A percentile compares a stretch with the other conserved stretches of the same genome.
Evolutionary conservation across 371 early-diverging fungal genomes (phyloP).

Genomic region (Mucor plumbeus): DNA sequence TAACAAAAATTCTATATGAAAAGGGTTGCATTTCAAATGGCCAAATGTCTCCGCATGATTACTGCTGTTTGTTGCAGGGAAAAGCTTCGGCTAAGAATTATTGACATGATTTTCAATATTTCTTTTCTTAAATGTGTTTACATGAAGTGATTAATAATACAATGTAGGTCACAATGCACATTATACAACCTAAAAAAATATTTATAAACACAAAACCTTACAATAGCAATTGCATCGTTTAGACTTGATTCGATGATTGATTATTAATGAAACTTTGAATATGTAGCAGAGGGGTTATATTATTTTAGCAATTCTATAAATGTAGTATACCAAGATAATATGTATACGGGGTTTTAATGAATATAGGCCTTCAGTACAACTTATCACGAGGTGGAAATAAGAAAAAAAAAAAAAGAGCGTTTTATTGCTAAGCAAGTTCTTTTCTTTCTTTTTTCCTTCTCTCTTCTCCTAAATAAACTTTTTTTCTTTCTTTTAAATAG

Average conservation of each 20-base stretch:
- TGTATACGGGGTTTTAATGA: conserved; percentile 5
- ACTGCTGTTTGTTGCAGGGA: not conserved
- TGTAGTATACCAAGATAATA: not conserved
- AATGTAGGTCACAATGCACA: not conserved
- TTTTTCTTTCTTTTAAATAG: not conserved
- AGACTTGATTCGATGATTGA: not conserved
- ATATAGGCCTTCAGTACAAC: not conserved
- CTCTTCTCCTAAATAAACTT: conserved; percentile 1
- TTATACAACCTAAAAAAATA: not conserved
- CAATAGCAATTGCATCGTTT: not conserved
- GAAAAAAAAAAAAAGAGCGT: conserved; percentile 1
- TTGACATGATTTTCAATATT: too few relatives aligned
- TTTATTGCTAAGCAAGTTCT: conserved; percentile 16
- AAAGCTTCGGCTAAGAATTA: not conserved
- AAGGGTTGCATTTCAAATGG: not conserved
- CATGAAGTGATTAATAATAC: conserved; percentile 2
- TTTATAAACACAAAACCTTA: not conserved
- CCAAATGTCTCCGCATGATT: not conserved
- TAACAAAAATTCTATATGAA: not conserved
- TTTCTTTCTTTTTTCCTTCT: conserved; percentile 10
- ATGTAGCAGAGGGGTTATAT: not conserved
- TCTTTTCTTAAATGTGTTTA: not conserved
- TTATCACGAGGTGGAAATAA: conserved; percentile 8
- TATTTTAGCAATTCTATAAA: not conserved
- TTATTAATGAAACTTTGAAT: not conserved